Conservation (phyloP, 345 rosid species). For the Cardamine occulta region DNA sequence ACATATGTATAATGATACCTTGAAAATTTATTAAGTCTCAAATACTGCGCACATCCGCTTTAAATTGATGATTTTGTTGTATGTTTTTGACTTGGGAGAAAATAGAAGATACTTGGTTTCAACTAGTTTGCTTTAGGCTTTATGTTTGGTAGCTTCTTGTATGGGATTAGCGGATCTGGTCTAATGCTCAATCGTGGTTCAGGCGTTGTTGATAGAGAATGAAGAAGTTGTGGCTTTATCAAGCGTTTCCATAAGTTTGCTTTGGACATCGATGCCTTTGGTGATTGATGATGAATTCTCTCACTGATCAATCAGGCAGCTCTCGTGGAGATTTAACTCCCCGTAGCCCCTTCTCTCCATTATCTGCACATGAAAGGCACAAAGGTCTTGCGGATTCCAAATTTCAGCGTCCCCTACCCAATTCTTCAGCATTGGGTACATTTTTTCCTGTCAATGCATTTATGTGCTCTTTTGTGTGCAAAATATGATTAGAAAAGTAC, state of each 20-base stretch:
- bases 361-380: slow-evolving; percentile 52
- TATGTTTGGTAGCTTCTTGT: not conserved
- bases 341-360: slow-evolving; percentile 43
- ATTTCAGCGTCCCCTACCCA: slow-evolving; percentile 47
- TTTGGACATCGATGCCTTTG: slow-evolving; percentile 15
- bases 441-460: not conserved
- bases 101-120: not conserved
- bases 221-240: slow-evolving; percentile 38
- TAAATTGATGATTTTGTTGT: not conserved
- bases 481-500: not conserved
- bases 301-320: slow-evolving; percentile 44
- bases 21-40: too few relatives aligned
- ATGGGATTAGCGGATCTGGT: not conserved
- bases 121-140: not conserved
- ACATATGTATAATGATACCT: not conserved
- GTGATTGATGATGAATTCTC: slow-evolving; percentile 43
- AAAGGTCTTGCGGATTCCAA: slow-evolving; percentile 51
- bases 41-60: too few relatives aligned
- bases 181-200: slow-evolving; percentile 24
- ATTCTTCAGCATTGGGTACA: slow-evolving; percentile 54
- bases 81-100: not conserved
- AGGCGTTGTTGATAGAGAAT: slow-evolving; percentile 43
- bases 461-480: not conserved
- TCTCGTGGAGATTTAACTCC: slow-evolving; percentile 40
- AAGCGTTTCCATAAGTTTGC: slow-evolving; percentile 42